These are phyloP conservation scores for Backusella circina DNA, from an alignment of 192 early-diverging fungal species.

Conservation along the genomic window DNA sequence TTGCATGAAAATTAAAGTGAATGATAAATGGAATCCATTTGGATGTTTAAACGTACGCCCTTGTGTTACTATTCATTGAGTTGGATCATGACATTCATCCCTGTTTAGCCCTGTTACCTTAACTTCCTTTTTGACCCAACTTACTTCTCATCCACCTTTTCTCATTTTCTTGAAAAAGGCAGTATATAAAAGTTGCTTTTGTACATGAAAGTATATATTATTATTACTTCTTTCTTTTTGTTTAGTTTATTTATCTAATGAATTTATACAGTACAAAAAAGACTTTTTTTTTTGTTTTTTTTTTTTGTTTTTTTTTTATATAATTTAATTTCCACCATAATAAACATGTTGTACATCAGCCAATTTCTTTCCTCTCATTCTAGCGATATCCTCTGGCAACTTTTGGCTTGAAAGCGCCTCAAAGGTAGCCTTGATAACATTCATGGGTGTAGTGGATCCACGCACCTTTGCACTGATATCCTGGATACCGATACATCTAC, in stretches of 20 bases:
- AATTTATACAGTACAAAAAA: neutral
- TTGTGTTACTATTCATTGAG: too few species aligned
- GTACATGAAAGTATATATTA: neutral
- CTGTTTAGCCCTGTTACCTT: too few species aligned
- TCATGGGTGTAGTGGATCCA: constrained; percentile 96
- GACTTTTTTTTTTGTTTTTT: neutral
- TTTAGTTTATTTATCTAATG: neutral
- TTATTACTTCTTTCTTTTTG: neutral
- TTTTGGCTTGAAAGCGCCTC: constrained; percentile 82
- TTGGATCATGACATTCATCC: too few species aligned
- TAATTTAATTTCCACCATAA: constrained; percentile 61
- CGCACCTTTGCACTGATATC: constrained; percentile 88
- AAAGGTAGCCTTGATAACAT: constrained; percentile 96
- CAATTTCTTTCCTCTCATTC: constrained; percentile 80
- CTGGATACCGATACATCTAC: constrained; percentile 87
- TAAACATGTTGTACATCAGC: constrained; percentile 88
- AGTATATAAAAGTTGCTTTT: too few species aligned
- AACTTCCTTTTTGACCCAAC: too few species aligned
- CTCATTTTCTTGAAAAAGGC: too few species aligned
- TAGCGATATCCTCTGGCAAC: constrained; percentile 83
- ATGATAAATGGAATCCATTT: too few species aligned
- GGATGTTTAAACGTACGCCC: too few species aligned
- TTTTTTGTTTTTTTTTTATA: neutral
- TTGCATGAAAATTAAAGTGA: too few species aligned
- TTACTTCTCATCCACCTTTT: too few species aligned